Evolutionary conservation across 305 asterid species (phyloP), one percentile per base, ranked within the genome.

Genomic region (Solanum aculeatissimum): DNA sequence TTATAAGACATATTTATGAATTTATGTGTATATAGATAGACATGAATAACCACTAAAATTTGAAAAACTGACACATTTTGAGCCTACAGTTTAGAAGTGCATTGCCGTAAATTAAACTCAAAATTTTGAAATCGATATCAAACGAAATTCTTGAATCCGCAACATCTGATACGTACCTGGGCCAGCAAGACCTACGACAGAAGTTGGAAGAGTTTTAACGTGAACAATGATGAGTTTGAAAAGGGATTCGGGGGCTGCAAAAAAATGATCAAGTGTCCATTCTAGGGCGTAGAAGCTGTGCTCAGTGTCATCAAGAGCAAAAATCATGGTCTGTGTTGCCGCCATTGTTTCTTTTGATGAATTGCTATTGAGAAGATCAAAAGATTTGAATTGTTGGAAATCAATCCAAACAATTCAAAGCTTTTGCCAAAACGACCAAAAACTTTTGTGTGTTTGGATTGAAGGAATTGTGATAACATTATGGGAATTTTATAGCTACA

Each of bases 271-370:
- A 16, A 87, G 83, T 49, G 84, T 83, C 91, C 89, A 89, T 15
- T 87, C 88, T 32, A 89, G 42, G 12, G 91, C 89, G 79, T 89
- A 89, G 55, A 83, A 86, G 47, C 91, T 89, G 42, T 89, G 91
- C 15, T 87, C 89, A 81, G 87, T 87, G 27, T 83, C 88, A 77
- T 89, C 91, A 12, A 89, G 51, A 42, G 71, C 89, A 15, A 89
- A 60, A 43, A 89, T 40, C 89, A 88, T 85, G 35, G 84, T 75
- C 19, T 86, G 88, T 57, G 83, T 89, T 87, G 93, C 98, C 87
- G 40, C 80, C 86, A 83, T 85, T 80, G 9, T 14, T 27, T 62
- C 29, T 53, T 40, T 40, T 40, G 5, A 63, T 63, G 70, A 63
- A 23, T 60, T 23, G 68, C 35, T 60, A 23, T 15, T 11, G 1